Conservation (phyloP, 2,329 filamentous ascomycete genomes). For the Uncinocarpus reesii region DNA sequence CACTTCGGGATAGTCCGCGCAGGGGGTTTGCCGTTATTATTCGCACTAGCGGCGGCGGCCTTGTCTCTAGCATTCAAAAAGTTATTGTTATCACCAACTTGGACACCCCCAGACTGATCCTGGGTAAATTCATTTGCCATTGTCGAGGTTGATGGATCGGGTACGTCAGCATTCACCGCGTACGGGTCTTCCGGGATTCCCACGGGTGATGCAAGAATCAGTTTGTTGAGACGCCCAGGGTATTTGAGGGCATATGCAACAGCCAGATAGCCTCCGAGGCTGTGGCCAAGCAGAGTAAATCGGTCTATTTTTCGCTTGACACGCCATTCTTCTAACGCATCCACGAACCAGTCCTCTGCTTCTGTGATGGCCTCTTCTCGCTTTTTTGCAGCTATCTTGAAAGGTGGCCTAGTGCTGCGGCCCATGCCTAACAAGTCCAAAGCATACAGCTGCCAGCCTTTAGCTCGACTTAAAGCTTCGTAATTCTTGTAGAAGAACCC, state of each 20-base stretch:
- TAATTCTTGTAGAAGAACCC: constrained; percentile 99
- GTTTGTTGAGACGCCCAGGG: constrained; percentile 84
- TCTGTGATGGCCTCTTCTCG: constrained; percentile 70
- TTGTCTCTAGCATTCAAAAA: constrained; percentile 43
- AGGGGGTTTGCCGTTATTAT: constrained; percentile 36
- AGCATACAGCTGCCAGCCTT: constrained; percentile 82
- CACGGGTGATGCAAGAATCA: constrained; percentile 88
- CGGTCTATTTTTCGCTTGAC: constrained; percentile 77
- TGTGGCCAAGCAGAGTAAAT: constrained; percentile 89
- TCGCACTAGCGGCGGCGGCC: constrained; percentile 26
- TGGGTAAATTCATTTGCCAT: constrained; percentile 69
- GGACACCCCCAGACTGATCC: constrained; percentile 45
- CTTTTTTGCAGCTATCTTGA: constrained; percentile 75
- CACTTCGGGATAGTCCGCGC: constrained; percentile 63
- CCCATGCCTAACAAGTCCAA: constrained; percentile 96
- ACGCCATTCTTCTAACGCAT: constrained; percentile 93
- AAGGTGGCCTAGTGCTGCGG: constrained; percentile 70
- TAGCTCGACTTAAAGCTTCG: constrained; percentile 66
- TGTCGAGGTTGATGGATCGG: constrained; percentile 63
- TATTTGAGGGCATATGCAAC: constrained; percentile 95
- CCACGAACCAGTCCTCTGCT: constrained; percentile 91
- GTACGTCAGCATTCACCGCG: constrained; percentile 69
- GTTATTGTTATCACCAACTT: constrained; percentile 42
- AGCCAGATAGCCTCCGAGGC: constrained; percentile 86
- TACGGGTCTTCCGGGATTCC: constrained; percentile 92